Percentiles rank a stretch among this genome's conserved stretches.
Evolutionary conservation across 1,139 yeast species (phyloP).

Genomic region (Suhomyces taliae): DNA sequence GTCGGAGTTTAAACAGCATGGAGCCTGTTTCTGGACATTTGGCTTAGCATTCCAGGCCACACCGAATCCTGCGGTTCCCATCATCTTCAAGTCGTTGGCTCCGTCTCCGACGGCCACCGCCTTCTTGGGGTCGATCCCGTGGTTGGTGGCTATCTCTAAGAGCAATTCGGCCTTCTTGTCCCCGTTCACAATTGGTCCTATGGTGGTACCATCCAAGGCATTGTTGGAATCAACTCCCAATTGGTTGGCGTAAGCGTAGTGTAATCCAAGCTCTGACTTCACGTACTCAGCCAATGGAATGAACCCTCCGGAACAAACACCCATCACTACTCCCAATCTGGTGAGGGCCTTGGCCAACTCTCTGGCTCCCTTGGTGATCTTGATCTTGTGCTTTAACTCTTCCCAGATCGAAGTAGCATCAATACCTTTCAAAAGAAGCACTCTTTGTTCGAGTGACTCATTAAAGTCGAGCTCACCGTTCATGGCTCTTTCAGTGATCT

Average conservation of each 20-base stretch:
- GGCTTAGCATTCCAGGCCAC: conserved; percentile 98
- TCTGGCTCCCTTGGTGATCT: conserved; percentile 79
- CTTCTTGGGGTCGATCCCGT: conserved; percentile 53
- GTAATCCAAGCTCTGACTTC: conserved; percentile 65
- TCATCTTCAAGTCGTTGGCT: conserved; percentile 92
- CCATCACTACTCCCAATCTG: conserved; percentile 64
- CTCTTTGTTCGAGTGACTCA: conserved; percentile 76
- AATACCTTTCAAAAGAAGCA: conserved; percentile 75
- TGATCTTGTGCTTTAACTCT: conserved; percentile 66
- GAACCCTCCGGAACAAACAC: conserved; percentile 95
- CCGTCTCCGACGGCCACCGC: conserved; percentile 96
- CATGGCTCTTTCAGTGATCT: conserved; percentile 93
- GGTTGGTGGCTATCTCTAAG: conserved; percentile 62
- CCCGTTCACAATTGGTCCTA: conserved; percentile 86
- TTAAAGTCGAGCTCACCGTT: conserved; percentile 93
- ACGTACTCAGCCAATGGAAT: conserved; percentile 82
- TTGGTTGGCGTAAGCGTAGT: conserved; percentile 86
- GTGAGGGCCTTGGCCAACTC: conserved; percentile 67
- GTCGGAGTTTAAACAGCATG: conserved; percentile 72
- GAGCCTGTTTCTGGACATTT: conserved; percentile 78
- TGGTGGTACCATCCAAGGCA: conserved; percentile 60
- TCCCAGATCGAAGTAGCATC: conserved; percentile 74
- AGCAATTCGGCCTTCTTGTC: conserved; percentile 75
- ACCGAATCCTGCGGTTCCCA: conserved; percentile 90
- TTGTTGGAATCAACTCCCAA: conserved; percentile 56